phyloP scores from a whole-genome alignment of 2,329 filamentous ascomycete genomes.

The Verticillium longisporum region DNA sequence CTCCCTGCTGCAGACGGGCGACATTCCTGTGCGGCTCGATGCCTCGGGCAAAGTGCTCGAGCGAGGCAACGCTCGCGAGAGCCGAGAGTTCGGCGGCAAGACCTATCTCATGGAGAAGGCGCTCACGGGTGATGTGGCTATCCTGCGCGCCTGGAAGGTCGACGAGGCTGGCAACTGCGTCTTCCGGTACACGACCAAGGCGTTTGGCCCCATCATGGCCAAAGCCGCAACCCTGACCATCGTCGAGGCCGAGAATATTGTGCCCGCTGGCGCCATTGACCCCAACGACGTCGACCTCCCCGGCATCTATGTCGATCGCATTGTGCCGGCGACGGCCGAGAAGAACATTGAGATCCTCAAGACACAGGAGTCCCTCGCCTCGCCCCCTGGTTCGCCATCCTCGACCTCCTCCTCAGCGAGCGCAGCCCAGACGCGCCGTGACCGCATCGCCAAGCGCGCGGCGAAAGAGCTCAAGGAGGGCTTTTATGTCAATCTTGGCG shows the following conservation, averaged over 20 bases:
- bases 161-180: slow-evolving; percentile 74
- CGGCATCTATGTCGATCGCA: slow-evolving; percentile 76
- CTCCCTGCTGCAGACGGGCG: slow-evolving; percentile 60
- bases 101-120: slow-evolving; percentile 73
- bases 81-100: slow-evolving; percentile 65
- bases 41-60: slow-evolving; percentile 54
- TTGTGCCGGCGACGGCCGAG: slow-evolving; percentile 64
- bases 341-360: slow-evolving; percentile 70
- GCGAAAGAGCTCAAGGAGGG: slow-evolving; percentile 77
- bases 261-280: slow-evolving; percentile 64
- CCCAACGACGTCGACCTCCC: slow-evolving; percentile 72
- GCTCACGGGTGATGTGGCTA: slow-evolving; percentile 69
- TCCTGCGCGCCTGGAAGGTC: slow-evolving; percentile 69
- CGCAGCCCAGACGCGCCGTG: slow-evolving; percentile 47
- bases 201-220: slow-evolving; percentile 70
- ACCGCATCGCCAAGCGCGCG: slow-evolving; percentile 69
- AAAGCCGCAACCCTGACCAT: slow-evolving; percentile 74
- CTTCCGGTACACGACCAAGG: slow-evolving; percentile 72
- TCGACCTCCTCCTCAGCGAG: slow-evolving; percentile 25
- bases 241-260: slow-evolving; percentile 80
- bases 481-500: slow-evolving; percentile 74
- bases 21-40: slow-evolving; percentile 59
- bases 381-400: not conserved
- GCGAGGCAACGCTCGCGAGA: slow-evolving; percentile 60
- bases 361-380: slow-evolving; percentile 29